These are phyloP conservation scores for Sporothrix protearum DNA, from an alignment of 2,329 filamentous ascomycete genomes.

Conservation along the genomic window DNA sequence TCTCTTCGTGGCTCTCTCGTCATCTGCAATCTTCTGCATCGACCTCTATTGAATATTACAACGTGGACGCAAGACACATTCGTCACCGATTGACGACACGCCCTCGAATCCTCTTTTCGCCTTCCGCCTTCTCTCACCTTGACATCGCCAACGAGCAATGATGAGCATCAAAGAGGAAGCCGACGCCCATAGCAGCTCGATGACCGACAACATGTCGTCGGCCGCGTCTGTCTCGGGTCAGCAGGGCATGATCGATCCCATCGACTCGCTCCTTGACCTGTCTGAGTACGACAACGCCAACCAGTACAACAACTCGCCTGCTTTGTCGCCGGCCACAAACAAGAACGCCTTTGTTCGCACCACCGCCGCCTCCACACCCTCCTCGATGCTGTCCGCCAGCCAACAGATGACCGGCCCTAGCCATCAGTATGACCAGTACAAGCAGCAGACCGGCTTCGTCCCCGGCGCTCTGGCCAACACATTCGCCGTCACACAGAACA, in stretches of 20 bases:
- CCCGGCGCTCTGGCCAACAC: conserved; percentile 78
- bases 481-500: conserved; percentile 68
- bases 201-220: conserved; percentile 30
- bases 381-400: conserved; percentile 48
- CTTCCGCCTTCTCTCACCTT: not conserved
- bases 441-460: conserved; percentile 91
- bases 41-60: not conserved
- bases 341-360: conserved; percentile 53
- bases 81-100: conserved; percentile 11
- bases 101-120: not conserved
- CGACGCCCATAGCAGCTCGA: conserved; percentile 20
- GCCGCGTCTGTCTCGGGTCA: conserved; percentile 35
- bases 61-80: not conserved
- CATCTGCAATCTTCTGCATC: not conserved
- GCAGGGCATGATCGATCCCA: conserved; percentile 42
- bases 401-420: conserved; percentile 74
- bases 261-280: conserved; percentile 59
- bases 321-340: conserved; percentile 52
- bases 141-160: conserved; percentile 3
- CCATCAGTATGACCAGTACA: conserved; percentile 92
- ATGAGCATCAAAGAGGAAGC: conserved; percentile 28
- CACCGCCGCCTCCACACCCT: conserved; percentile 43
- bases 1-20: not conserved
- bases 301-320: conserved; percentile 50
- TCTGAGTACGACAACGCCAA: conserved; percentile 60